These are phyloP conservation scores for Kentomonas sorsogonicus DNA, from an alignment of 208 protist genomes.

Conservation along the genomic window DNA sequence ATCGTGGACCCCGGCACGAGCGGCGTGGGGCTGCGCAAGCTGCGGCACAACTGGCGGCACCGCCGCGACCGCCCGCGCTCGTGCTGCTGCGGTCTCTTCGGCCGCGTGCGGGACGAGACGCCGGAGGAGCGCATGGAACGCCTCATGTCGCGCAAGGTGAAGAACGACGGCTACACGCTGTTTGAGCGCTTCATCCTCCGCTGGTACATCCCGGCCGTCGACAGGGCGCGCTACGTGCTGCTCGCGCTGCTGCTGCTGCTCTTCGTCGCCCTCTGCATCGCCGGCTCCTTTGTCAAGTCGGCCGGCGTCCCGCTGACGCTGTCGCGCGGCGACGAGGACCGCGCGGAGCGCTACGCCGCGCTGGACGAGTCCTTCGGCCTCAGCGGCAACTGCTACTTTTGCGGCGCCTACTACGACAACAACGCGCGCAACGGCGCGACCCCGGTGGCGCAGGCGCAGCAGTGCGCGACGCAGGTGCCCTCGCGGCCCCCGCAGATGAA, in stretches of 20 bases:
- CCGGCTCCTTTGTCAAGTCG: slow-evolving; percentile 18
- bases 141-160: slow-evolving; percentile 23
- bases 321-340: slow-evolving; percentile 8
- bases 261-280: slow-evolving; percentile 19
- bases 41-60: slow-evolving; percentile 24
- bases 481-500: slow-evolving; percentile 32
- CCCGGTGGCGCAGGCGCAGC: slow-evolving; percentile 4
- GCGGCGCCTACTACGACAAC: slow-evolving; percentile 34
- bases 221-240: slow-evolving; percentile 18
- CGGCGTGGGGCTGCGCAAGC: slow-evolving; percentile 24
- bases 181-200: slow-evolving; percentile 31
- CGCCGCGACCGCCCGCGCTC: slow-evolving; percentile 14
- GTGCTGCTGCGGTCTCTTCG: slow-evolving; percentile 27
- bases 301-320: slow-evolving; percentile 28
- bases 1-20: slow-evolving; percentile 16
- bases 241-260: slow-evolving; percentile 20
- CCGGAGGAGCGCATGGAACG: slow-evolving; percentile 27
- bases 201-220: slow-evolving; percentile 17
- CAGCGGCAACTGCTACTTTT: slow-evolving; percentile 36
- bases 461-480: slow-evolving; percentile 15
- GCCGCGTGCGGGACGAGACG: slow-evolving; percentile 20
- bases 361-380: slow-evolving; percentile 30
- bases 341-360: slow-evolving; percentile 13
- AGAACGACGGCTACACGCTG: slow-evolving; percentile 33
- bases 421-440: slow-evolving; percentile 10